Base-by-base conservation (phyloP, 1,139 yeast genomes). In the Petasospora fabianii region DNA sequence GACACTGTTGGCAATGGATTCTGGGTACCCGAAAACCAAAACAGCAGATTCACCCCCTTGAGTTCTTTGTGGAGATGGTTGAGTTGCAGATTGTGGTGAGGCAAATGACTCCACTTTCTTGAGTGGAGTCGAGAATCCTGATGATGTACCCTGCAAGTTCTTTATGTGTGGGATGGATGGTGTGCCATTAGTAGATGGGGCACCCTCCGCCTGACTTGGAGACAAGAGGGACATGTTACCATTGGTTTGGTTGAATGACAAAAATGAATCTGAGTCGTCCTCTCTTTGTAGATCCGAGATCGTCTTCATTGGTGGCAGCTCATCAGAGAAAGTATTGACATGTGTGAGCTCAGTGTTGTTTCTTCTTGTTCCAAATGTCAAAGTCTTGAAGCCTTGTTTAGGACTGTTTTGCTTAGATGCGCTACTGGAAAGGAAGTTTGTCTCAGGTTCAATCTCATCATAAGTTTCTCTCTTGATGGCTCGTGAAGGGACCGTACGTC, bases 21-120 rank as follows among this genome's bases (percentile, higher is more conserved):
- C 92, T 1, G 95, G 88, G 59, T 86, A 90, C 1, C 97, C 97
- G 62, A 86, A 88, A 11, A 90, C 87, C 30, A 88, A 65, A 2
- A 92, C 84, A 0, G 95, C 86, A 34, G 78, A 68, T 44, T 78
- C 85, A 24, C 63, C 61, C 11, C 41, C 41, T 37, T 49, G 29
- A 4, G 24, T 20, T 24, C 34, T 32, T 24, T 29, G 28, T 14
- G 32, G n/a, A n/a, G n/a, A n/a, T n/a, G 39, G 10, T 17, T 32
- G 8, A 12, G 37, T 14, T 22, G 26, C 20, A 21, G 35, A 34
- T 47, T 13, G 39, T 43, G 36, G 51, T 44, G 26, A 47, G 37
- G 18, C 53, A 49, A 14, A 14, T 4, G 37, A 24, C 12, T 16
- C 14, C 10, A 15, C 4, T 34, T 27, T 27, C 37, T 22, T 54